phyloP scores from a whole-genome alignment of 768 basidiomycete species.

The Russula emetica region DNA sequence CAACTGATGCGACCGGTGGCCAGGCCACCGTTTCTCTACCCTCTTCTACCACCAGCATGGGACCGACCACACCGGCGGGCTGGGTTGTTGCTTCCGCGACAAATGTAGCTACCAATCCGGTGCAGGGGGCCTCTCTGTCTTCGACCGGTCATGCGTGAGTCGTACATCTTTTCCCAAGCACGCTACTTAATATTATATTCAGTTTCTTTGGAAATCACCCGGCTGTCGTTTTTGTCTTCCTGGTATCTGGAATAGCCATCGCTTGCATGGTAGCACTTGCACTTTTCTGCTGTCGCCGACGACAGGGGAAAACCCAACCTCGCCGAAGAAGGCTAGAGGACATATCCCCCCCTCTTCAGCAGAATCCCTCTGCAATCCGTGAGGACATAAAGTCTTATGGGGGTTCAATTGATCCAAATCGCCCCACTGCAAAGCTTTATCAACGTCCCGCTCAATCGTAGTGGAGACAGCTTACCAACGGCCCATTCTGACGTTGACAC shows the following conservation, averaged over 20 bases:
- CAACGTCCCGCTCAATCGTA: slow-evolving; percentile 1
- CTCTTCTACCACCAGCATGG: slow-evolving; percentile 44
- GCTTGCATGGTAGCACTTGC: slow-evolving; percentile 44
- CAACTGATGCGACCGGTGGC: slow-evolving; percentile 43
- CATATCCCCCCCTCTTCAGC: slow-evolving; percentile 29
- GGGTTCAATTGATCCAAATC: neutral
- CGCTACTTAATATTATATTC: neutral
- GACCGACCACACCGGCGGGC: slow-evolving; percentile 44
- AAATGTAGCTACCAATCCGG: slow-evolving; percentile 51
- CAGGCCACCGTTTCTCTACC: slow-evolving; percentile 42
- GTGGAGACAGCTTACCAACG: slow-evolving; percentile 1
- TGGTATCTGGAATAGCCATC: slow-evolving; percentile 56
- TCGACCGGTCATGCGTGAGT: slow-evolving; percentile 19
- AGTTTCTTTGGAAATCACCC: slow-evolving; percentile 66
- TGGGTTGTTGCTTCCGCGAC: slow-evolving; percentile 48
- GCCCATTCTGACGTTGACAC: neutral
- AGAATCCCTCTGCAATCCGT: slow-evolving; percentile 36
- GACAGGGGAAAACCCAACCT: too few relatives aligned
- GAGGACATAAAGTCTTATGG: neutral
- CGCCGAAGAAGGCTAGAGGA: too few relatives aligned
- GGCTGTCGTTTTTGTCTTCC: slow-evolving; percentile 70
- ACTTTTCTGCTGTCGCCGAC: too few relatives aligned
- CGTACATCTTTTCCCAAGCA: neutral
- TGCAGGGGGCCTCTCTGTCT: slow-evolving; percentile 18
- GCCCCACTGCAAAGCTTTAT: neutral